Base-by-base conservation (phyloP, 768 basidiomycete species). In the Cubamyces sp. region DNA sequence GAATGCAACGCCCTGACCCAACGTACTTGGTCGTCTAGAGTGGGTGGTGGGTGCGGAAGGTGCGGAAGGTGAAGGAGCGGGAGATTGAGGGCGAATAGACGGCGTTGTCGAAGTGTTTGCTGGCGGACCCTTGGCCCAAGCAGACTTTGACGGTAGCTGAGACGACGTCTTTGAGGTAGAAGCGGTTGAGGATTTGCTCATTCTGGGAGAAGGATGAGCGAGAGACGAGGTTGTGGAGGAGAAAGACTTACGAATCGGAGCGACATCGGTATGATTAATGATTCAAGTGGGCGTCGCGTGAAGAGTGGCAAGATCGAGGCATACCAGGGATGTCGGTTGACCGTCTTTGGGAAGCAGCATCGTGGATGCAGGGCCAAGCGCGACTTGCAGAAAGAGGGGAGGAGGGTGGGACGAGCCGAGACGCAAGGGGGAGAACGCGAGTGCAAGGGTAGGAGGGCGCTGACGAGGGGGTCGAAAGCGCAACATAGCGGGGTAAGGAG, bases 91-190 rank as follows among this genome's bases (percentile, higher is more conserved):
- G 75, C 91, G 87, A 61, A 88, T 82, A 64, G 88, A 82, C 60
- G 88, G 74, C 52, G 77, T 75, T 61, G 78, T 77, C 57, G 83
- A 76, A 61, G 86, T 78, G 67, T 75, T 82, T 78, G 84, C 83
- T 58, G 94, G 92, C 54, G 93, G 93, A 75, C 93, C 92, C 83
- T 78, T 89, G 78, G 90, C 80, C 94, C 94, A 96, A 82, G 92
- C 93, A 78, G 92, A 93, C 82, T 87, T 85, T 81, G 82, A 75
- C 75, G 88, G 79, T 79, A 88, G 86, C 84, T 81, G 85, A 79
- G 85, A 75, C 77, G 83, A 83, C 81, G 79, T 87, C 85, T 88
- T 88, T 79, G 84, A 75, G 79, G 79, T 80, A 76, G 89, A 79
- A 76, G 85, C 81, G 76, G 88, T 84, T 69, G 90, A 87, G 79